Percentiles rank a stretch among this genome's conserved stretches.
These are phyloP conservation scores for Chaetomium strumarium DNA, from an alignment of 2,329 filamentous ascomycete genomes.

Conservation along the genomic window DNA sequence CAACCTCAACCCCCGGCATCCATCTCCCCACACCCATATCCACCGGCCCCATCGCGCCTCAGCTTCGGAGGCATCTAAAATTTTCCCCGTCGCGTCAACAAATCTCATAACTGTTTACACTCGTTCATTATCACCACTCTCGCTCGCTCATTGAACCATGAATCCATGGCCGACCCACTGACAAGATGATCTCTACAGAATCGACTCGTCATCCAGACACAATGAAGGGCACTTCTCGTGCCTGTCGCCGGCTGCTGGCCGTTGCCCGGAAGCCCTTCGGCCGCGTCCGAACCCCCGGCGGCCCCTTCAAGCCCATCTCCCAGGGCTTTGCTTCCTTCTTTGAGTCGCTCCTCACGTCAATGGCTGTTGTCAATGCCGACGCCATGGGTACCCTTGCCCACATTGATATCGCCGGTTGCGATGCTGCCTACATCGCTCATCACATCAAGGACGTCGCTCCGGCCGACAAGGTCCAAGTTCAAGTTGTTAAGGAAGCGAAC, in stretches of 20 bases:
- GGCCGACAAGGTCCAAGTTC: background rate
- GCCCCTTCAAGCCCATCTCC: conserved; percentile 5
- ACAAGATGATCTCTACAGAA: background rate
- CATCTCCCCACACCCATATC: conserved; percentile 2
- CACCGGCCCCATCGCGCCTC: background rate
- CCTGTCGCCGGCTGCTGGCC: background rate
- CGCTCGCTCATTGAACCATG: background rate
- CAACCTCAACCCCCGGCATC: background rate
- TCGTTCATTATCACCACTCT: background rate
- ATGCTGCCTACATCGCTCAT: background rate
- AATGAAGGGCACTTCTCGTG: background rate
- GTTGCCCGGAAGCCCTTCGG: background rate
- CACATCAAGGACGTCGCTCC: background rate
- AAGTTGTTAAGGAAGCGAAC: no score
- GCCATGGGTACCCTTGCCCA: background rate
- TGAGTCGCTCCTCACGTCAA: background rate
- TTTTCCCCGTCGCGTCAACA: conserved; percentile 9
- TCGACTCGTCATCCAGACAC: background rate
- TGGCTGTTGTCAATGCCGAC: background rate
- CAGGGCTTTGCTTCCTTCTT: background rate
- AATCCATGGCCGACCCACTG: conserved; percentile 3
- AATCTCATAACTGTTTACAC: background rate
- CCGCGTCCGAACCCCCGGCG: background rate
- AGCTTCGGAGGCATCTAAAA: conserved; percentile 5
- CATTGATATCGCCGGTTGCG: background rate